Conservation (phyloP, 1,284 basidiomycete genomes). For the Heterobasidion annosum region DNA sequence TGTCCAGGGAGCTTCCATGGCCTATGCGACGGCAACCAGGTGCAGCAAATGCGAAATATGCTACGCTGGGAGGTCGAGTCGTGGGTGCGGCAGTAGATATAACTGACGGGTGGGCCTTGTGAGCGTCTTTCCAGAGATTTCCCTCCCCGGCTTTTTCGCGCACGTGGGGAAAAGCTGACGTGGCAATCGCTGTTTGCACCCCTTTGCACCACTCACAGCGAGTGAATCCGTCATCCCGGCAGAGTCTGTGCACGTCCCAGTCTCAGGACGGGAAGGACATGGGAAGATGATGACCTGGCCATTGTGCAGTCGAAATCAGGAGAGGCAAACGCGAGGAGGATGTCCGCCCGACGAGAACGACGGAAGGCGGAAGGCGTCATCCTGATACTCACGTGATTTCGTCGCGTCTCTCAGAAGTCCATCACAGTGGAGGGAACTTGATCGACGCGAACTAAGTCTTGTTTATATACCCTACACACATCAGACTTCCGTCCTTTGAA, state of each 20-base stretch:
- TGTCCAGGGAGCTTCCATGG: conserved; percentile 70
- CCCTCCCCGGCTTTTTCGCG: not conserved
- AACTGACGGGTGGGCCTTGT: not conserved
- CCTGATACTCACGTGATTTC: too few relatives aligned
- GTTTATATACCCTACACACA: too few relatives aligned
- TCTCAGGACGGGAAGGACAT: not conserved
- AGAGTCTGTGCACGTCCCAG: not conserved
- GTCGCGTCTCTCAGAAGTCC: too few relatives aligned
- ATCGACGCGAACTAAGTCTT: too few relatives aligned
- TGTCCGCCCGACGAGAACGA: not conserved
- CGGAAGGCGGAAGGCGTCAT: not conserved
- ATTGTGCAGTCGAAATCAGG: not conserved
- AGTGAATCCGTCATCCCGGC: not conserved
- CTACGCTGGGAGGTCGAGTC: not conserved
- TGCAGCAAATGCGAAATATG: not conserved
- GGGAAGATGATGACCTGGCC: not conserved
- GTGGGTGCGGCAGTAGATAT: not conserved
- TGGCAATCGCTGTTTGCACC: not conserved
- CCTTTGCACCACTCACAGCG: not conserved
- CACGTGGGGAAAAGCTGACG: not conserved
- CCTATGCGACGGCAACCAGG: not conserved
- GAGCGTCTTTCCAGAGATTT: not conserved
- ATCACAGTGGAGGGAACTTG: too few relatives aligned
- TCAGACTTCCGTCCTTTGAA: too few relatives aligned
- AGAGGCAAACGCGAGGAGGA: not conserved